Evolutionary conservation across 192 early-diverging fungal species (phyloP), one percentile per base, ranked within the genome.

Genomic region (Backusella parvicylindrica): DNA sequence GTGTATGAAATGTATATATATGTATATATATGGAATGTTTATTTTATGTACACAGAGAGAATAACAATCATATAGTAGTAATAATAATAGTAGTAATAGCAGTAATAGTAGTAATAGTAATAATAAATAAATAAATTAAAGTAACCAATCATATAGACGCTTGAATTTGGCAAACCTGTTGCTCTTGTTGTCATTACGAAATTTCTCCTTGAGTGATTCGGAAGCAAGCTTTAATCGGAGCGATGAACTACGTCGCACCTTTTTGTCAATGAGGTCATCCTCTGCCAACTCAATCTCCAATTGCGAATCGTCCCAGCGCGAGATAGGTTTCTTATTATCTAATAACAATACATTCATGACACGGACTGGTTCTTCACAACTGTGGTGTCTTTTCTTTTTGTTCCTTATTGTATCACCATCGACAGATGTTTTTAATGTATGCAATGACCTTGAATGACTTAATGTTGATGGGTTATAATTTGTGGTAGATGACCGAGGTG

Each of bases 191-290:
- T 65, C 32, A 65, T 33, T 65, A 33, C 32, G 64, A 65, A 30
- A 65, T 33, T 33, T 65, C 13, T 33, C 32, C 30, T 65, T 65
- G 21, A 21, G 32, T 16, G 32, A 36, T 36, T 67, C 65, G 31
- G 23, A 70, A 47, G 68, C 38, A 18, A 43, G 40, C 37, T 70
- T 70, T 18, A 70, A 41, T 70, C 68, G 37, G 68, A 70, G 68
- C 40, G 68, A 70, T 68, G 66, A 68, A 47, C 40, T 70, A 41
- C 68, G 68, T 70, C 68, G 68, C 26, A 43, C 41, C 40, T 70
- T 70, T 47, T 70, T 70, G 13, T 70, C 68, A 43, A 70, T 70
- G 68, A 70, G 68, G 68, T 70, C 68, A 70, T 70, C 68, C 40
- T 70, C 68, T 23, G 68, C 68, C 28, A 70, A 28, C 28, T 70